Conservation (phyloP, 352 stramenopile genomes). For the Phytophthora citricola region DNA sequence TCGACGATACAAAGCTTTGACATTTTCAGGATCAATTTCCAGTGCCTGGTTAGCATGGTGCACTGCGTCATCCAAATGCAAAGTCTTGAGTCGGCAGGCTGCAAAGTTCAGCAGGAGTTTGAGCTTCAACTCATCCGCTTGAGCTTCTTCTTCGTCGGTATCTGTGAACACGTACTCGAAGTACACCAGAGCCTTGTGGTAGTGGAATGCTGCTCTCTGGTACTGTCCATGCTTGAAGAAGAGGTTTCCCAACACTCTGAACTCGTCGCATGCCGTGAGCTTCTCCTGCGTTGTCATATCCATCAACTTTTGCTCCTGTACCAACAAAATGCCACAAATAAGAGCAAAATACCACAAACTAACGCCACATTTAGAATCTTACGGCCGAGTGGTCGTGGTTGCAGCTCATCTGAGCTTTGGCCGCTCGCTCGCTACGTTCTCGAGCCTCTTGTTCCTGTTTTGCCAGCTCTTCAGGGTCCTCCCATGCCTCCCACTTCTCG, state of each 20-base stretch:
- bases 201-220: slow-evolving; percentile 81
- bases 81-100: slow-evolving; percentile 75
- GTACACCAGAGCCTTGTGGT: slow-evolving; percentile 84
- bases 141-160: slow-evolving; percentile 53
- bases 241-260: slow-evolving; percentile 68
- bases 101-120: slow-evolving; percentile 80
- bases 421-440: slow-evolving; percentile 64
- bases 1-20: slow-evolving; percentile 77
- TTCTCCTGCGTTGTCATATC: slow-evolving; percentile 81
- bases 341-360: slow-evolving; percentile 4
- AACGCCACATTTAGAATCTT: slow-evolving; percentile 12
- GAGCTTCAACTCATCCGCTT: slow-evolving; percentile 60
- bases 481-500: slow-evolving; percentile 80
- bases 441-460: slow-evolving; percentile 66
- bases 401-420: slow-evolving; percentile 61
- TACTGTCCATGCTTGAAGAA: slow-evolving; percentile 87
- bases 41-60: slow-evolving; percentile 69
- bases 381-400: slow-evolving; percentile 87
- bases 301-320: slow-evolving; percentile 85
- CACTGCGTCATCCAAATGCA: slow-evolving; percentile 76
- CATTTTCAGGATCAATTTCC: slow-evolving; percentile 53
- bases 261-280: slow-evolving; percentile 67
- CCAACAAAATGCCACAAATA: slow-evolving; percentile 13
- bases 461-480: slow-evolving; percentile 82
- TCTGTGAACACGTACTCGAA: slow-evolving; percentile 91